Conservation (phyloP, 495 filamentous ascomycete genomes). For the Bathelium albidoporum region DNA sequence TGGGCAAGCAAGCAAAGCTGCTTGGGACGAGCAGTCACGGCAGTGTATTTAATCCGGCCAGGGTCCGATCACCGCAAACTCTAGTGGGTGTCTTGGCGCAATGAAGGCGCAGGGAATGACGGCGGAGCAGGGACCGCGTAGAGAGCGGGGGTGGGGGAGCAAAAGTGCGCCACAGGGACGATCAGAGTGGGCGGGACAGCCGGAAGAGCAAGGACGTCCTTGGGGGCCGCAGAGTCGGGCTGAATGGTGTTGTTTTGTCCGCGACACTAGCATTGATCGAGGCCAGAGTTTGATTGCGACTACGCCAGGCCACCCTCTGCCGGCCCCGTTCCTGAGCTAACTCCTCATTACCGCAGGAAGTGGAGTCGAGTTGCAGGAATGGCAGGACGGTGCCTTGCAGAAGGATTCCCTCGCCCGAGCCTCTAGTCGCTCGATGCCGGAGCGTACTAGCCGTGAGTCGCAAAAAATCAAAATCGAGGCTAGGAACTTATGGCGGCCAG, state of each 20-base stretch:
- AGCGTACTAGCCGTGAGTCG: neutral
- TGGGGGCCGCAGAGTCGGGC: neutral
- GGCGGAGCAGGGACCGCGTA: neutral
- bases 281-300: neutral
- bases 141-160: neutral
- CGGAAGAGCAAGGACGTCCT: neutral
- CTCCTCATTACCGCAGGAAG: neutral
- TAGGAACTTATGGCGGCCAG: neutral
- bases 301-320: no score
- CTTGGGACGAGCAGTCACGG: neutral
- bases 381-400: neutral
- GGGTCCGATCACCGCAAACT: neutral
- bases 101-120: neutral
- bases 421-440: neutral
- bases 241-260: neutral
- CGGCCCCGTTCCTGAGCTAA: neutral
- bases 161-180: neutral
- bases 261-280: neutral
- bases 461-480: neutral
- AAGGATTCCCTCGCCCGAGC: neutral
- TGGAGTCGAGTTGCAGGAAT: neutral
- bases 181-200: neutral
- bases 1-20: neutral
- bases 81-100: neutral
- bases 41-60: conserved; percentile 1